Evolutionary conservation across 352 stramenopile species (phyloP).

Genomic region (Pseudoperonospora humuli): DNA sequence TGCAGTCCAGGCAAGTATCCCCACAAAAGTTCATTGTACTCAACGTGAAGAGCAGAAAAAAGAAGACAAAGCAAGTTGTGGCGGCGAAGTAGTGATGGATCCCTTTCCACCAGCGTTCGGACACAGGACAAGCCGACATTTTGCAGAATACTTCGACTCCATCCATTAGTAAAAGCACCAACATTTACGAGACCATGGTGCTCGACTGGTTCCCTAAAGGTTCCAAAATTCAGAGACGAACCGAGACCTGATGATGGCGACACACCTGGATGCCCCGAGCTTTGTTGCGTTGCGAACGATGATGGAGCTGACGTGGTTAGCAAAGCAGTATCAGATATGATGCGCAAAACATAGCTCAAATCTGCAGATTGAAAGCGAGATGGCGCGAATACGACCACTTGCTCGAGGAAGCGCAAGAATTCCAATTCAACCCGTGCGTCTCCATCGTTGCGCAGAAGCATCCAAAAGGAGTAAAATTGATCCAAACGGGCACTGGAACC

Average conservation of each 20-base stretch:
- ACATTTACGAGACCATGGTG: slow-evolving; percentile 35
- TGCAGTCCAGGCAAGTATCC: slow-evolving; percentile 52
- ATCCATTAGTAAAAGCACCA: slow-evolving; percentile 38
- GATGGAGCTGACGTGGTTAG: slow-evolving; percentile 13
- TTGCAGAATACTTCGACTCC: slow-evolving; percentile 58
- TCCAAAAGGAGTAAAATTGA: slow-evolving; percentile 67
- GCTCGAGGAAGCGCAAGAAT: slow-evolving; percentile 75
- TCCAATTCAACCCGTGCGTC: slow-evolving; percentile 70
- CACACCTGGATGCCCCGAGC: slow-evolving; percentile 8
- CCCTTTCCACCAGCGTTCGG: slow-evolving; percentile 68
- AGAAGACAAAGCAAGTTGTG: slow-evolving; percentile 61
- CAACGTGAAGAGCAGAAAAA: slow-evolving; percentile 70
- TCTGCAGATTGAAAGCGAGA: slow-evolving; percentile 45
- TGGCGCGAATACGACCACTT: slow-evolving; percentile 76
- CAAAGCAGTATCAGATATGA: slow-evolving; percentile 43
- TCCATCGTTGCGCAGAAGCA: slow-evolving; percentile 54
- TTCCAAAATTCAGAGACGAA: slow-evolving; percentile 18
- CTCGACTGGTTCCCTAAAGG: slow-evolving; percentile 15
- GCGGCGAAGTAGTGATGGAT: slow-evolving; percentile 52
- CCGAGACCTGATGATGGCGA: slow-evolving; percentile 13
- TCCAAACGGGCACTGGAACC: slow-evolving; percentile 37
- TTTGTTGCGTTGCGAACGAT: slow-evolving; percentile 7
- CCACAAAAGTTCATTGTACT: slow-evolving; percentile 57
- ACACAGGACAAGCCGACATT: slow-evolving; percentile 67
- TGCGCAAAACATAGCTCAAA: slow-evolving; percentile 51